Percentiles rank a stretch among this genome's conserved stretches.
phyloP scores from a whole-genome alignment of 2,329 filamentous ascomycete species.

The Cladosporium velox region DNA sequence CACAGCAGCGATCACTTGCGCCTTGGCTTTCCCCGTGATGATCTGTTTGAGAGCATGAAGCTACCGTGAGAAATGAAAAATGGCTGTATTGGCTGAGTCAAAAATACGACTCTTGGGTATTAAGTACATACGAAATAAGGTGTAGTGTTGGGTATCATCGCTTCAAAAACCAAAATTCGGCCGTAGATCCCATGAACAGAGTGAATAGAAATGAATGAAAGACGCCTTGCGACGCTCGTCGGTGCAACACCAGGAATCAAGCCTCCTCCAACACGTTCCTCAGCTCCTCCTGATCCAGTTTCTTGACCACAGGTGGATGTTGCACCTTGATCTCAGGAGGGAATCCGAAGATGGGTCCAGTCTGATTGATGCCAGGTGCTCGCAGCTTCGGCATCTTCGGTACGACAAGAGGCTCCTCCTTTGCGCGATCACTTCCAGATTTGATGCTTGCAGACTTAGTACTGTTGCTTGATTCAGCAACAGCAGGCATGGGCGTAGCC shows the following conservation, averaged over 20 bases:
- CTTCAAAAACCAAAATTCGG: conserved; percentile 17
- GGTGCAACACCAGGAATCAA: background rate
- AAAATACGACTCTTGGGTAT: background rate
- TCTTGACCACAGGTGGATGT: conserved; percentile 55
- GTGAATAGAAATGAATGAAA: conserved; percentile 1
- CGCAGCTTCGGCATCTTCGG: conserved; percentile 48
- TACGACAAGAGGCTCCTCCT: conserved; percentile 36
- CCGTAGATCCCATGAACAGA: conserved; percentile 16
- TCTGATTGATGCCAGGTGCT: conserved; percentile 75
- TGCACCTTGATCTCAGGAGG: conserved; percentile 58
- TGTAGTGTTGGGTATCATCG: conserved; percentile 19
- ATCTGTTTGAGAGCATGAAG: conserved; percentile 7
- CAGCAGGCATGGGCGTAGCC: conserved; percentile 48
- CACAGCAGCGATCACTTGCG: conserved; percentile 7
- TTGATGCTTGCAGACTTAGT: conserved; percentile 22
- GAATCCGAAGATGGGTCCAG: conserved; percentile 72
- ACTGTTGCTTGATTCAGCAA: conserved; percentile 21
- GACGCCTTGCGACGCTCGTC: background rate
- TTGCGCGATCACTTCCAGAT: conserved; percentile 16
- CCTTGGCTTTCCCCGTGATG: conserved; percentile 5
- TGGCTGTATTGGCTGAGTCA: background rate
- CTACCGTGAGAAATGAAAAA: background rate
- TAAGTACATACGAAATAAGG: conserved; percentile 17
- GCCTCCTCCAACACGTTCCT: conserved; percentile 35
- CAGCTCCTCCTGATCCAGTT: conserved; percentile 62